Evolutionary conservation across 345 rosid genomes (phyloP).

Genomic region (Brassica incana): DNA sequence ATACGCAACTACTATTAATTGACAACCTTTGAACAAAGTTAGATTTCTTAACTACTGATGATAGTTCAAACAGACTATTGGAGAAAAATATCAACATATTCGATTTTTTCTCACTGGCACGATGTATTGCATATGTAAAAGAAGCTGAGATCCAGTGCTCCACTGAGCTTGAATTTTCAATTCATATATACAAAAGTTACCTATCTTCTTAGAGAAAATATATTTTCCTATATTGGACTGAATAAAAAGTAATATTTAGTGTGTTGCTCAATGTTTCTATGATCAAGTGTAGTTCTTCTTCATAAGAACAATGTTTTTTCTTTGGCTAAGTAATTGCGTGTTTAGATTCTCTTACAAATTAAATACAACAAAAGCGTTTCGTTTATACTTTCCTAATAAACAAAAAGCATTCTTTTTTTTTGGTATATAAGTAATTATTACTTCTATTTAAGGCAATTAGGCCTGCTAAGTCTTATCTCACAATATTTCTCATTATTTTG

Average conservation of each 20-base stretch:
- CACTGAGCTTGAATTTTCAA: not conserved
- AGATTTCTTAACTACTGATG: not conserved
- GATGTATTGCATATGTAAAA: not conserved
- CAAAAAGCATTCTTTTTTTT: not conserved
- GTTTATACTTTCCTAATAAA: constrained; percentile 2
- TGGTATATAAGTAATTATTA: constrained; percentile 22
- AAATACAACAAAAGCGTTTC: constrained; percentile 16
- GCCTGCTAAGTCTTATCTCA: constrained; percentile 34
- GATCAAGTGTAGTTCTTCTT: constrained; percentile 9
- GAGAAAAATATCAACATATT: not conserved
- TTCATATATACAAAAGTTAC: not conserved
- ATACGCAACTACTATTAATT: not conserved
- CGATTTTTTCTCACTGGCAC: not conserved
- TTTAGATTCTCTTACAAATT: constrained; percentile 38
- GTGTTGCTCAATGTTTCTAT: constrained; percentile 5
- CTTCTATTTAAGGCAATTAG: constrained; percentile 33
- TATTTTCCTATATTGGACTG: not conserved
- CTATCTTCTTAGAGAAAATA: not conserved
- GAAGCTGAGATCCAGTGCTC: not conserved
- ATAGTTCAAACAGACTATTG: not conserved
- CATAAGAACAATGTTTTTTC: not conserved
- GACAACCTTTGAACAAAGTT: not conserved
- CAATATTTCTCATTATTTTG: constrained; percentile 11
- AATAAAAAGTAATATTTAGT: not conserved
- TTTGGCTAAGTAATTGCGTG: constrained; percentile 27